phyloP scores from a whole-genome alignment of 495 filamentous ascomycete genomes.

The Neurospora sp. region DNA sequence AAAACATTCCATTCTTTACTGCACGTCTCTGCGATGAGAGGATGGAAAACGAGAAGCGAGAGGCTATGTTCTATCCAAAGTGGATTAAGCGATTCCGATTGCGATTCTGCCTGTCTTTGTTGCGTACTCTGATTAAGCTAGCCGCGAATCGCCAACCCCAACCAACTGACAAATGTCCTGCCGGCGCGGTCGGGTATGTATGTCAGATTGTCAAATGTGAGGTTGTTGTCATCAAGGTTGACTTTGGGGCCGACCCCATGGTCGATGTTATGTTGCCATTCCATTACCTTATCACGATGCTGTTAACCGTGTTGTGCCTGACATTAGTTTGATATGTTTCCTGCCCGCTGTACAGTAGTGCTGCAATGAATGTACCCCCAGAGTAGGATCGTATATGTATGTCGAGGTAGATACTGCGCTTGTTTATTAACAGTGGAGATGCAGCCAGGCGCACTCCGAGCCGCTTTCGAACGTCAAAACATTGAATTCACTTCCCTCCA shows the following conservation, averaged over 20 bases:
- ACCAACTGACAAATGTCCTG: neutral
- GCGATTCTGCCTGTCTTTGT: neutral
- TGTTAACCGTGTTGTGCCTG: neutral
- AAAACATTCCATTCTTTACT: neutral
- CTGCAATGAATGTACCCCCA: neutral
- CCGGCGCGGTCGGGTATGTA: neutral
- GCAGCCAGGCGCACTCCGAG: neutral
- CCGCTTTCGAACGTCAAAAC: neutral
- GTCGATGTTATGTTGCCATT: neutral
- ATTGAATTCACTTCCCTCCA: neutral
- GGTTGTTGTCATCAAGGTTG: neutral
- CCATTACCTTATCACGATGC: neutral
- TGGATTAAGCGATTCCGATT: neutral
- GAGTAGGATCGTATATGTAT: neutral
- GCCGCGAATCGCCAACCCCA: neutral
- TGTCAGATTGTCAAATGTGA: neutral
- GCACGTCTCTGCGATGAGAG: neutral
- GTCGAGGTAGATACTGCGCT: neutral
- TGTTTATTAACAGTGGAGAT: neutral
- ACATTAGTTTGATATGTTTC: neutral
- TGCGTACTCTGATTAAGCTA: neutral
- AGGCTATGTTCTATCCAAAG: neutral
- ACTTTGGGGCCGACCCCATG: neutral
- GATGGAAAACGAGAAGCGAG: neutral
- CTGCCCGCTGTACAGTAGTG: neutral